Evolutionary conservation across 1,284 basidiomycete species (phyloP).

Genomic region (Kwoniella shivajii): DNA sequence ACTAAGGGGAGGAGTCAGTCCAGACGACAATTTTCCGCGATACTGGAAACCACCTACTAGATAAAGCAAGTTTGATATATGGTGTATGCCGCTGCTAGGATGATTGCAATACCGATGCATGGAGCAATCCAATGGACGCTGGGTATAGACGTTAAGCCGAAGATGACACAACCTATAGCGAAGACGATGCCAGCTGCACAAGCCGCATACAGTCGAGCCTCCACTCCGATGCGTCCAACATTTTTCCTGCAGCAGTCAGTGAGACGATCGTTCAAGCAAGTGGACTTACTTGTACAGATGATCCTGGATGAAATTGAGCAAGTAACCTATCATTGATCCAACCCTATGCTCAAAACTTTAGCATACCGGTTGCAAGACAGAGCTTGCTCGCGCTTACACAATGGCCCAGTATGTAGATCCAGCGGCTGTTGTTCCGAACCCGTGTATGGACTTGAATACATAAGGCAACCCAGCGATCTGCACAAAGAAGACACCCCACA

Average conservation of each 20-base stretch:
- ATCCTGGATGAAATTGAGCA: slow-evolving; percentile 66
- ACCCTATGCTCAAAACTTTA: slow-evolving; percentile 56
- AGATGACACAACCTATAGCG: slow-evolving; percentile 64
- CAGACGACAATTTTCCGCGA: neutral
- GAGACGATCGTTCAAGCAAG: neutral
- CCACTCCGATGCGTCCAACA: slow-evolving; percentile 63
- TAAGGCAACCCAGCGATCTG: slow-evolving; percentile 68
- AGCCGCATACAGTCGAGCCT: slow-evolving; percentile 70
- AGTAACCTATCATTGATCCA: slow-evolving; percentile 64
- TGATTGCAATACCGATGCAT: slow-evolving; percentile 62
- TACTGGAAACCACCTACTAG: slow-evolving; percentile 38
- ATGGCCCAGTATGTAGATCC: slow-evolving; percentile 66
- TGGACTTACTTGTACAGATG: slow-evolving; percentile 57
- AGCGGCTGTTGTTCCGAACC: slow-evolving; percentile 65
- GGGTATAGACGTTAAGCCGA: slow-evolving; percentile 45
- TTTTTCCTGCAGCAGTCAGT: slow-evolving; percentile 56
- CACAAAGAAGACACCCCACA: slow-evolving; percentile 75
- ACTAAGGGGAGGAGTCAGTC: neutral
- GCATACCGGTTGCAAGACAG: neutral
- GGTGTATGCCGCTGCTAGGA: slow-evolving; percentile 40
- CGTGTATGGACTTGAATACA: slow-evolving; percentile 65
- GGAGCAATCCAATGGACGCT: slow-evolving; percentile 42
- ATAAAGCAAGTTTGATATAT: slow-evolving; percentile 42
- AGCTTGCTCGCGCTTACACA: slow-evolving; percentile 57
- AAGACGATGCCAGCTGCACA: slow-evolving; percentile 66